Percentiles rank a stretch among this genome's conserved stretches.
Conservation (phyloP, 1,139 yeast species). For the Yamadazyma dushanensis region DNA sequence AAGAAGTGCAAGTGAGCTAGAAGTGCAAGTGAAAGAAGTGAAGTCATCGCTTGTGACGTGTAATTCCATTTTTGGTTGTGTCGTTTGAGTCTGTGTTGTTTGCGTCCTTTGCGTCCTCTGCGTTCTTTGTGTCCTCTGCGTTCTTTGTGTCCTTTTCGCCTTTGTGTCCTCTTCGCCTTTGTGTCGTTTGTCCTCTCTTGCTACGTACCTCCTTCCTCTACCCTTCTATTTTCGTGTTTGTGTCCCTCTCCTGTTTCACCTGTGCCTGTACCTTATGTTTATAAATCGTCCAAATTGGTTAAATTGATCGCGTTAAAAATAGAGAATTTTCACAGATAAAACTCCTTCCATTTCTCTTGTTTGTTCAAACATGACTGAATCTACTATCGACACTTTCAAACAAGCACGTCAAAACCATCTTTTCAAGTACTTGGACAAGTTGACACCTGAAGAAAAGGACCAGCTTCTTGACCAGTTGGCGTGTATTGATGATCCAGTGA, state of each 20-base stretch:
- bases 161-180: no score
- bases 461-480: conserved; percentile 38
- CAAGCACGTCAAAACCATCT: conserved; percentile 51
- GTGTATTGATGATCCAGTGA: conserved; percentile 40
- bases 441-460: conserved; percentile 30
- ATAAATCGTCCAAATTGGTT: conserved; percentile 13
- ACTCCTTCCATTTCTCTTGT: not conserved
- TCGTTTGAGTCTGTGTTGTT: no score
- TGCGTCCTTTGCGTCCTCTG: no score
- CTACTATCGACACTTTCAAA: conserved; percentile 40
- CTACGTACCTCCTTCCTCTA: not conserved
- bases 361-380: conserved; percentile 17
- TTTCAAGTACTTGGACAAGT: conserved; percentile 41
- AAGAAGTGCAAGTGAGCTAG: not conserved
- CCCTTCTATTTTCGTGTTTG: no score
- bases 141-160: no score
- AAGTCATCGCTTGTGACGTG: no score
- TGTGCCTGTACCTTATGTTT: conserved; percentile 3
- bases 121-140: no score
- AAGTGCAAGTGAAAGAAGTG: conserved; percentile 39
- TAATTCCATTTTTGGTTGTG: no score
- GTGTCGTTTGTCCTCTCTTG: no score
- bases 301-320: conserved; percentile 19
- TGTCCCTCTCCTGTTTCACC: no score
- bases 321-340: conserved; percentile 5